Conservation (phyloP, 345 rosid species). For the Murraya paniculata region DNA sequence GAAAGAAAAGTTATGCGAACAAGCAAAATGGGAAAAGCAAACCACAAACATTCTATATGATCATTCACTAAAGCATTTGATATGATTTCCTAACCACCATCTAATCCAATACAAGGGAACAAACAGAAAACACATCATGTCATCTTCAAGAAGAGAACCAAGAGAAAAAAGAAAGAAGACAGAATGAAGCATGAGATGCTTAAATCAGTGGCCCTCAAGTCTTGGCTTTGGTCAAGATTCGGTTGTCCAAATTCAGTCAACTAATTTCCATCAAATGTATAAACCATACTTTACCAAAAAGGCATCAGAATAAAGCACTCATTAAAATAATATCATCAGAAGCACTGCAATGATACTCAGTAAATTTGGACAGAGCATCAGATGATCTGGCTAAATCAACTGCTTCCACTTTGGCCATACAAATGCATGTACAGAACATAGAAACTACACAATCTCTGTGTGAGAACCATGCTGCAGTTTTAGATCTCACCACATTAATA, state of each 20-base stretch:
- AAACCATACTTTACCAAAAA: slow-evolving; percentile 5
- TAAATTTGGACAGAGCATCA: slow-evolving; percentile 15
- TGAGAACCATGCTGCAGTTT: not conserved
- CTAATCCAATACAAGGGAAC: not conserved
- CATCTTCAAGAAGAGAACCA: slow-evolving; percentile 21
- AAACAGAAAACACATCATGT: slow-evolving; percentile 9
- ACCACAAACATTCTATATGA: not conserved
- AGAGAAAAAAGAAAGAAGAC: slow-evolving; percentile 8
- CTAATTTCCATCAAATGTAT: slow-evolving; percentile 20
- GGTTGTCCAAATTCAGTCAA: slow-evolving; percentile 30
- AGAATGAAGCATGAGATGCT: slow-evolving; percentile 44
- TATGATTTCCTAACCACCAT: slow-evolving; percentile 3
- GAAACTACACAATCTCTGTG: not conserved
- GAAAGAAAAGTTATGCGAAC: not conserved
- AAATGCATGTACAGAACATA: not conserved
- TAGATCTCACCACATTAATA: not conserved
- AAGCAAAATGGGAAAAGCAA: not conserved
- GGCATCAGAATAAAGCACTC: slow-evolving; percentile 22
- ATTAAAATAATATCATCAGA: slow-evolving; percentile 12
- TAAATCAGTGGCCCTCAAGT: slow-evolving; percentile 30
- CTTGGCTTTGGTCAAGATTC: slow-evolving; percentile 32
- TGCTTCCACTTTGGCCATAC: slow-evolving; percentile 19
- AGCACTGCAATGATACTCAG: slow-evolving; percentile 23
- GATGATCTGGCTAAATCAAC: slow-evolving; percentile 23
- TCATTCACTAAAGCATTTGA: not conserved